Conservation (phyloP, 441 rosid genomes). For the Pelargonium cotyledonis region DNA sequence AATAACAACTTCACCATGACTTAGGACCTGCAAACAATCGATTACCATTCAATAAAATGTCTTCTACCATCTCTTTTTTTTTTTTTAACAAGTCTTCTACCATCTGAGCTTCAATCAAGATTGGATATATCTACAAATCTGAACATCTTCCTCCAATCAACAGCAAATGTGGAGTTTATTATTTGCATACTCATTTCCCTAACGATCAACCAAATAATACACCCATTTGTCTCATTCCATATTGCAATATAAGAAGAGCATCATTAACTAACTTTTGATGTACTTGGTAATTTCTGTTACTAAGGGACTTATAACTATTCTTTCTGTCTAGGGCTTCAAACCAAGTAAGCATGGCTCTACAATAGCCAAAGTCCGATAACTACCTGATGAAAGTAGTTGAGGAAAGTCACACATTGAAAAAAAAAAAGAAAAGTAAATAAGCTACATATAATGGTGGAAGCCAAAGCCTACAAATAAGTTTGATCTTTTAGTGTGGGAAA, state of each 20-base stretch:
- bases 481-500: too few relatives aligned
- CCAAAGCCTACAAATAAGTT: too few relatives aligned
- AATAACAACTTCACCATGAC: background rate
- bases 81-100: too few relatives aligned
- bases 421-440: too few relatives aligned
- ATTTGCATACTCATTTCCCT: background rate
- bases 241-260: background rate
- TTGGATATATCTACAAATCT: too few relatives aligned
- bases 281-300: background rate
- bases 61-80: background rate
- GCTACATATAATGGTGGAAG: too few relatives aligned
- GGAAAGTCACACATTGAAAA: too few relatives aligned
- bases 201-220: background rate
- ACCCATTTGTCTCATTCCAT: background rate
- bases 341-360: background rate
- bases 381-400: background rate
- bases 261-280: background rate
- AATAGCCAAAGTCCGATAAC: background rate
- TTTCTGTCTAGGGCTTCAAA: slow-evolving; percentile 1
- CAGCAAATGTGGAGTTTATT: background rate
- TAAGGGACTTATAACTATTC: background rate
- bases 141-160: background rate
- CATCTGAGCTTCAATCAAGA: too few relatives aligned
- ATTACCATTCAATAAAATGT: background rate
- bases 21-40: background rate